phyloP scores from a whole-genome alignment of 1,284 basidiomycete species.

The Fistulinella staudtii region DNA sequence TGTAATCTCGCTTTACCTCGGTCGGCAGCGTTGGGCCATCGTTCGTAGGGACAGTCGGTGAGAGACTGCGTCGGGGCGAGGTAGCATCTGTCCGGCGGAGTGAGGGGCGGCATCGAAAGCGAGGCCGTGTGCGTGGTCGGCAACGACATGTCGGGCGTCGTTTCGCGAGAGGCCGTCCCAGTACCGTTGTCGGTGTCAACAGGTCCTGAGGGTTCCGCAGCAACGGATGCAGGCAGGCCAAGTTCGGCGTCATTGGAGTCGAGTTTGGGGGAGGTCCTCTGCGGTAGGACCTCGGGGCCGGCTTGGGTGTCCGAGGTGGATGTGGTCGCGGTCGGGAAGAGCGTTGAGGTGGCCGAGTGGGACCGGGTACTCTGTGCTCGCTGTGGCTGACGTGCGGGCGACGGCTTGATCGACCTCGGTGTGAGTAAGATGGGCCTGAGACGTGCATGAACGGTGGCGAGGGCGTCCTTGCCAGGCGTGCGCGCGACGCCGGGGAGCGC shows the following conservation, averaged over 20 bases:
- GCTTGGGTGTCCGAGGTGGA: background rate
- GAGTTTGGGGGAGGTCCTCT: conserved; percentile 24
- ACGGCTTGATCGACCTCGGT: conserved; percentile 8
- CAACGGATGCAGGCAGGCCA: conserved; percentile 8
- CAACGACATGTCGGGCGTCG: conserved; percentile 14
- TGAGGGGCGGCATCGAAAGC: conserved; percentile 19
- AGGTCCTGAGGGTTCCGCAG: background rate
- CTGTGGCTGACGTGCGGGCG: background rate
- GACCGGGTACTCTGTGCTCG: conserved; percentile 10
- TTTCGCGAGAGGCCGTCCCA: background rate
- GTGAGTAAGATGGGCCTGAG: conserved; percentile 27
- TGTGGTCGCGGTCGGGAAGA: background rate
- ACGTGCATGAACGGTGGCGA: conserved; percentile 12
- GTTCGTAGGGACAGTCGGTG: conserved; percentile 24
- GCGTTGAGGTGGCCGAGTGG: conserved; percentile 17
- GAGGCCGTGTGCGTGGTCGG: conserved; percentile 9
- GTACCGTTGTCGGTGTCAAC: background rate
- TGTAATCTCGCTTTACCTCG: conserved; percentile 11
- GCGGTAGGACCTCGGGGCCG: too few species aligned
- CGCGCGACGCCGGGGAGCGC: conserved; percentile 8
- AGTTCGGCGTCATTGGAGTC: conserved; percentile 13
- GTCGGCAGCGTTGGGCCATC: too few species aligned
- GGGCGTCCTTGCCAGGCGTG: conserved; percentile 7
- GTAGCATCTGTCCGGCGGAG: conserved; percentile 27
- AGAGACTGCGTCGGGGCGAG: conserved; percentile 16